Evolutionary conservation across 2,329 filamentous ascomycete genomes (phyloP).

Genomic region (Teratosphaeria gauchensis): DNA sequence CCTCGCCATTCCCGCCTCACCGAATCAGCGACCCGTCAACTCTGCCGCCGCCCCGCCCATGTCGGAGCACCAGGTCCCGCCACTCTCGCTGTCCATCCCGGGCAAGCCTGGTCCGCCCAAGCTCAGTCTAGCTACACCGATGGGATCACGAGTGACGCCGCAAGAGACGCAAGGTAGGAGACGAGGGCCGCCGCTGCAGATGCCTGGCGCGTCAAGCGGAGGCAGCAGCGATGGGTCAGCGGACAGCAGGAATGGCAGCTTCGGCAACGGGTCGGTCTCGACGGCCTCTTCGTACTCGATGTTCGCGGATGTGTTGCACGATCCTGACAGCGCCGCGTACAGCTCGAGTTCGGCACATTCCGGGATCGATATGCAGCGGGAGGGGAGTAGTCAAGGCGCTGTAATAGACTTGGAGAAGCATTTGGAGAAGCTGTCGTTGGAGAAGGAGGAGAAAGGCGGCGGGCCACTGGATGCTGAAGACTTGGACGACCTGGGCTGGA

Average conservation of each 20-base stretch:
- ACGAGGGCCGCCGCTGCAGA: slow-evolving; percentile 46
- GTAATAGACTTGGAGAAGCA: slow-evolving; percentile 49
- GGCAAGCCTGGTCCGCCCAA: slow-evolving; percentile 61
- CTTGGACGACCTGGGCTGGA: slow-evolving; percentile 89
- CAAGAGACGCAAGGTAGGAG: slow-evolving; percentile 45
- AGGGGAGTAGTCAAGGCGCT: slow-evolving; percentile 62
- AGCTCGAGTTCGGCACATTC: slow-evolving; percentile 44
- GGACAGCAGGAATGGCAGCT: slow-evolving; percentile 76
- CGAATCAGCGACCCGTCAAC: slow-evolving; percentile 65
- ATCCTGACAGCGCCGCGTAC: slow-evolving; percentile 80
- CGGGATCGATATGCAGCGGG: slow-evolving; percentile 64
- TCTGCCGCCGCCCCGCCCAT: slow-evolving; percentile 26
- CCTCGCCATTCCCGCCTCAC: slow-evolving; percentile 80
- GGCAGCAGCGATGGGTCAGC: slow-evolving; percentile 64
- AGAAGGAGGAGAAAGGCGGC: slow-evolving; percentile 49
- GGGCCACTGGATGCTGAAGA: slow-evolving; percentile 84
- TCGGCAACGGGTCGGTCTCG: slow-evolving; percentile 75
- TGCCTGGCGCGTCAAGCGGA: slow-evolving; percentile 50
- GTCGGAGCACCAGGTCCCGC: slow-evolving; percentile 23
- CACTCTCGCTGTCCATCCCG: slow-evolving; percentile 26
- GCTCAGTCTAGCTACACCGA: slow-evolving; percentile 76
- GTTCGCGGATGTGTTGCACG: slow-evolving; percentile 64
- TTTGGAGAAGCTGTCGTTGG: slow-evolving; percentile 70
- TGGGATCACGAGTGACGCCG: slow-evolving; percentile 66
- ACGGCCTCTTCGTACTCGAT: slow-evolving; percentile 78